A percentile compares a stretch with the other conserved stretches of the same genome.
Conservation (phyloP, 106 monocot genomes). For the Dendrobium catenatum region DNA sequence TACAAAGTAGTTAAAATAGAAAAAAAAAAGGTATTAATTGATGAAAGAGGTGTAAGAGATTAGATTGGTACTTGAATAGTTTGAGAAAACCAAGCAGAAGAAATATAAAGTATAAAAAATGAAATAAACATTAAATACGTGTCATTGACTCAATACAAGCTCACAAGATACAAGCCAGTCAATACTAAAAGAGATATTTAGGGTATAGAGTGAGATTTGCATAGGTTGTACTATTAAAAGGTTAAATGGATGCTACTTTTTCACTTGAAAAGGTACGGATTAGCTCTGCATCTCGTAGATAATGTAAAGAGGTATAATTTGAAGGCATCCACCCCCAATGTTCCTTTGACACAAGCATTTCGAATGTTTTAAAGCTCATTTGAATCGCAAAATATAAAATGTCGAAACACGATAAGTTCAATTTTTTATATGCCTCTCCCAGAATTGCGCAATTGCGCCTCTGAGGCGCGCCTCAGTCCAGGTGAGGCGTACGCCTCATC, state of each 20-base stretch:
- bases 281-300: no score
- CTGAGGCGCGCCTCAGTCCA: no score
- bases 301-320: no score
- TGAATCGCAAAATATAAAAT: no score
- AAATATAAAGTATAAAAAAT: neutral
- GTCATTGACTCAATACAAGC: neutral
- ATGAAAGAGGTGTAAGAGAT: neutral
- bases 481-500: no score
- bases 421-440: no score
- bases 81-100: neutral
- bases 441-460: no score
- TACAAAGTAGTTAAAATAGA: constrained; percentile 9
- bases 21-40: neutral
- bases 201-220: neutral
- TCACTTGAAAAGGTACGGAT: no score
- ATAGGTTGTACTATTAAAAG: neutral
- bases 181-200: neutral
- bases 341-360: no score
- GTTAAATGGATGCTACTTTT: neutral
- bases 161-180: neutral
- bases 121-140: neutral
- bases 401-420: no score
- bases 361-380: no score
- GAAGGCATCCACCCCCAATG: no score
- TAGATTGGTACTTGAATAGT: neutral